phyloP scores from a whole-genome alignment of 768 basidiomycete genomes.

The Termitomyces eurrhizus region DNA sequence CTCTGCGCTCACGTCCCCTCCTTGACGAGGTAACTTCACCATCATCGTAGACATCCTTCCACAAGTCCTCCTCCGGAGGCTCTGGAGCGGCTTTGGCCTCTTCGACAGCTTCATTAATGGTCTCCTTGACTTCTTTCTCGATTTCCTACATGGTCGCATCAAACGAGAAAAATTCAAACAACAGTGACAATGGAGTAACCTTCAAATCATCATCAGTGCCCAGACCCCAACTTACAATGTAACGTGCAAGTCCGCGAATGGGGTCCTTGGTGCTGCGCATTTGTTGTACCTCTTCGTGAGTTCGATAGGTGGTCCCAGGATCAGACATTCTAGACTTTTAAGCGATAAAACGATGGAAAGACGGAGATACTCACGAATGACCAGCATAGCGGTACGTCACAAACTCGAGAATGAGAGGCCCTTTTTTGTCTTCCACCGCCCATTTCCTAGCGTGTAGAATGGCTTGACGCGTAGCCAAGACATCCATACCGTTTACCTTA shows the following conservation, averaged over 20 bases:
- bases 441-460: constrained; percentile 85
- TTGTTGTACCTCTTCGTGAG: not conserved
- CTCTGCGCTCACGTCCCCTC: not conserved
- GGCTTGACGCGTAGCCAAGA: constrained; percentile 85
- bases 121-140: not conserved
- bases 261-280: not conserved
- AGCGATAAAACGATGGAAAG: not conserved
- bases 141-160: not conserved
- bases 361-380: not conserved
- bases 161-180: not conserved
- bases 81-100: not conserved
- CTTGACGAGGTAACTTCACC: not conserved
- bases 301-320: not conserved
- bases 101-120: not conserved
- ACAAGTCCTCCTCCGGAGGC: not conserved
- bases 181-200: not conserved
- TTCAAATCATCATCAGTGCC: not conserved
- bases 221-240: not conserved
- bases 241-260: not conserved
- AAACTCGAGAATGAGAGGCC: not conserved
- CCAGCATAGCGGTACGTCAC: not conserved
- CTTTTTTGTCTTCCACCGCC: constrained; percentile 26
- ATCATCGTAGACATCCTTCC: not conserved
- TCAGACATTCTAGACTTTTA: not conserved
- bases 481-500: constrained; percentile 87